Evolutionary conservation across 1,284 basidiomycete genomes (phyloP), one percentile per base, ranked within the genome.

Genomic region (Cryptococcus sp.): DNA sequence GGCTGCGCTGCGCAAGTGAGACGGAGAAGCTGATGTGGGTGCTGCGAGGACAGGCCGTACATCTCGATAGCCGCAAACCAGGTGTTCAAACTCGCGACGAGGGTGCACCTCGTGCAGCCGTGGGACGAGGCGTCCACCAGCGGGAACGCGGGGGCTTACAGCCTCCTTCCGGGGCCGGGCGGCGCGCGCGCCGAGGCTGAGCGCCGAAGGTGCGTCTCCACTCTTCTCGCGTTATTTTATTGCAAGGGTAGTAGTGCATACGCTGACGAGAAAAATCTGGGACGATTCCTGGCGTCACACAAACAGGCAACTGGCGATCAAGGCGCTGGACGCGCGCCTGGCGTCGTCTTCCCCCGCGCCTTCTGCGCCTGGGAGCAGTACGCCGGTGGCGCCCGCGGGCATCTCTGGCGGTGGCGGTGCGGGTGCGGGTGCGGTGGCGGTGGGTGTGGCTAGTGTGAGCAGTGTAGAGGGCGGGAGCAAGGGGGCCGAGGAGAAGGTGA

Each of bases 141-240:
- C 28, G 28, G 28, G 5, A 33, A 33, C 28, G 78, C 79, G 28
- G 88, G 92, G 69, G 88, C 85, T 36, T 94, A 91, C 70, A 80
- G 78, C 9, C 60, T 71, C 21, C 62, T 79, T 45, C 87, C 86
- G 63, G 81, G 89, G 40, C 91, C 91, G 35, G 90, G 89, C 11
- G 87, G 86, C 65, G 86, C 91, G 13, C 82, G 93, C 48, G 93
- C 92, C 15, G 93, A 96, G 75, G 93, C 93, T n/a, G 93, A 95
- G 78, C 82, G 89, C 64, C 80, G 89, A 80, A 82, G 89, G 90
- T 91, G 62, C 66, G 85, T 73, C 23, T 35, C 13, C 21, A 48
- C 44, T 16, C 38, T 51, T 36, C 28, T 40, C 3, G 33, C 15
- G 1, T 3, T 37, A 12, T 33, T 18, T 36, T 12, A 36, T 48